Evolutionary conservation across 2,329 filamentous ascomycete species (phyloP), one percentile per base, ranked within the genome.

Genomic region (Colletotrichum falcatum): DNA sequence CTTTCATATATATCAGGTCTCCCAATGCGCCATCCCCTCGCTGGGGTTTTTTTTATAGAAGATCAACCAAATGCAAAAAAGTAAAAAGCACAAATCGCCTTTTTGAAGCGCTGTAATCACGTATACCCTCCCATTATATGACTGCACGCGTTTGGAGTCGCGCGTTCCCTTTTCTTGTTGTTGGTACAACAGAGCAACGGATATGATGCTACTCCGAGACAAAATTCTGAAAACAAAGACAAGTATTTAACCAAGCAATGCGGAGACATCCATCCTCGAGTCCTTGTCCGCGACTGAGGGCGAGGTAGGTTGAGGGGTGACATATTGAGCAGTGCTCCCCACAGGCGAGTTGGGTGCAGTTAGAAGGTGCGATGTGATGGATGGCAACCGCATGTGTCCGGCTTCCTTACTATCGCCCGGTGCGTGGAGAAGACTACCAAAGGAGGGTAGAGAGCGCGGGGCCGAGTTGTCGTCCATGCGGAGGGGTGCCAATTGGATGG

Each of bases 401-500:
- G 55, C 20, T 26, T 74, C 64, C 44, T 72, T 69, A 28, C 55
- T 62, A 61, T 73, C 44, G 71, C 56, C 14, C 74, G 39, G 16
- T 66, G 48, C 30, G 9, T 72, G 62, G 26, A 73, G 65, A 5
- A 73, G 56, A 20, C 72, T 68, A 14, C 74, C 75, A 12, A 82
- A 66, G 39, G 78, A 75, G 6, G 80, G 80, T 7, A 81, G 76
- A 44, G 65, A 72, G 16, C 70, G 33, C 39, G 67, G 23, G 60
- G 70, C 37, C 46, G 69, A n/a, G 59, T 60, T 20, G 55, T 62
- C 59, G 53, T 59, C 60, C 26, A 63, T 78, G 18, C 66, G 76
- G 3, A 81, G 76, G 0, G 78, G 80, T 37, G 85, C 83, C n/a
- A 86, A 76, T 65, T 83, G 82, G 48, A 84, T 77, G 1, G 81